Evolutionary conservation across 257 asterid species (phyloP).

Genomic region (Marsdenia floribunda): DNA sequence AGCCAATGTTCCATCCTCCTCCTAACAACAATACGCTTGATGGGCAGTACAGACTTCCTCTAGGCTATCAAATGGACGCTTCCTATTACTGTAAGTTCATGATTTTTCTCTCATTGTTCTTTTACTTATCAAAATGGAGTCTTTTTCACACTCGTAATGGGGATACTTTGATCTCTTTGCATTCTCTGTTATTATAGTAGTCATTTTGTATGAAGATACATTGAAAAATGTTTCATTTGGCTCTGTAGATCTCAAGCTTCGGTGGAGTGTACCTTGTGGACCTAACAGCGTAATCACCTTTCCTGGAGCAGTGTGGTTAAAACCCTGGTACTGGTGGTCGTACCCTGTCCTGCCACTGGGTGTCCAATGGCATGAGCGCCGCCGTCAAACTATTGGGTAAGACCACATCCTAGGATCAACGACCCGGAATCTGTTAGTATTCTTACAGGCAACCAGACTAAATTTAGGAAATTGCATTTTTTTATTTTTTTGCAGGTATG

Average conservation of each 20-base stretch:
- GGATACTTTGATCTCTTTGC: background rate
- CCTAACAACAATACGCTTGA: constrained; percentile 62
- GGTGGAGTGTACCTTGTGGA: constrained; percentile 90
- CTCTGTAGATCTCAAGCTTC: constrained; percentile 61
- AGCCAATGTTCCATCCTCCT: constrained; percentile 66
- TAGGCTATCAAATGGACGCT: constrained; percentile 97
- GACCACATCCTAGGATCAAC: background rate
- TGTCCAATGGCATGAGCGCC: constrained; percentile 71
- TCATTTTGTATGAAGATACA: background rate
- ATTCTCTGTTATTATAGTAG: background rate
- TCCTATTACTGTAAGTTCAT: constrained; percentile 74
- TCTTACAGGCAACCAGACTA: background rate
- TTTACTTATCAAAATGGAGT: background rate
- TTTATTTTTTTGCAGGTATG: constrained; percentile 43
- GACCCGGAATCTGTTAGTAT: background rate
- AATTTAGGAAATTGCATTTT: background rate
- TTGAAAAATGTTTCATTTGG: constrained; percentile 1
- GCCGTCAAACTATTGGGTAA: constrained; percentile 78
- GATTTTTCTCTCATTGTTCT: background rate
- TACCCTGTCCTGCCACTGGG: constrained; percentile 94
- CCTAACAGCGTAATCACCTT: constrained; percentile 88
- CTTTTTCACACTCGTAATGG: too few relatives aligned
- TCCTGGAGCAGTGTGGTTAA: constrained; percentile 83
- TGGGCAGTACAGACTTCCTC: constrained; percentile 73
- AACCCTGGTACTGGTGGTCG: constrained; percentile 99